Evolutionary conservation across 768 basidiomycete species (phyloP).

Genomic region (Cytidiella melzeri): DNA sequence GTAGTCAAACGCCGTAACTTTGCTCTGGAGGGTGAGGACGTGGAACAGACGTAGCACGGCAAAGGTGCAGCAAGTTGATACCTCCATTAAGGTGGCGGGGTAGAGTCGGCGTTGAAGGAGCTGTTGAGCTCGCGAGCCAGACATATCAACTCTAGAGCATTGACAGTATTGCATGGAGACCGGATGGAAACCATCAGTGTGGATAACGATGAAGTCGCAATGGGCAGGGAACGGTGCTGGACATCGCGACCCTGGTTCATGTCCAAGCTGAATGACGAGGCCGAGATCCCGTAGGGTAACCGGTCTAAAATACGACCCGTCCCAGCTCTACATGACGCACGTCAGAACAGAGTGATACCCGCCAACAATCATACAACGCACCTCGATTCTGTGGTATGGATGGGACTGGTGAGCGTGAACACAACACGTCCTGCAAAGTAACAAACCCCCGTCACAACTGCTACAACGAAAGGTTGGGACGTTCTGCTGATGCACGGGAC

Average conservation of each 20-base stretch:
- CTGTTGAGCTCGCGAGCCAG: too few relatives aligned
- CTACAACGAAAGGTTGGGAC: too few relatives aligned
- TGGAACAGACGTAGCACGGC: neutral
- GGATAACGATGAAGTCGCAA: neutral
- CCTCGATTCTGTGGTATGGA: too few relatives aligned
- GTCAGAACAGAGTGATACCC: too few relatives aligned
- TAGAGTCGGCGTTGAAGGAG: neutral
- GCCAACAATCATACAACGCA: too few relatives aligned
- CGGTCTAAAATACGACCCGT: neutral
- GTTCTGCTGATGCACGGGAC: too few relatives aligned
- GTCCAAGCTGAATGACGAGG: neutral
- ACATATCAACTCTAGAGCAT: too few relatives aligned
- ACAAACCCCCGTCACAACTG: too few relatives aligned
- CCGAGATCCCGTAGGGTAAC: neutral
- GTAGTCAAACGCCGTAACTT: slow-evolving; percentile 1
- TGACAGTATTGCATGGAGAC: neutral
- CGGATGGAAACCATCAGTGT: neutral
- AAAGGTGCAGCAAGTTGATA: slow-evolving; percentile 4
- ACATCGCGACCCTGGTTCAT: neutral
- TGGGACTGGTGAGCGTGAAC: too few relatives aligned
- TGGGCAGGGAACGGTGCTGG: neutral
- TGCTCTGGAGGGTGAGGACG: slow-evolving; percentile 1
- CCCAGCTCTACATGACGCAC: too few relatives aligned
- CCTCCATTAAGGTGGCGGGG: slow-evolving; percentile 5
- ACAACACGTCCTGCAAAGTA: too few relatives aligned